These are phyloP conservation scores for Arachnomyces sp. DNA, from an alignment of 2,329 filamentous ascomycete species.

Conservation along the genomic window DNA sequence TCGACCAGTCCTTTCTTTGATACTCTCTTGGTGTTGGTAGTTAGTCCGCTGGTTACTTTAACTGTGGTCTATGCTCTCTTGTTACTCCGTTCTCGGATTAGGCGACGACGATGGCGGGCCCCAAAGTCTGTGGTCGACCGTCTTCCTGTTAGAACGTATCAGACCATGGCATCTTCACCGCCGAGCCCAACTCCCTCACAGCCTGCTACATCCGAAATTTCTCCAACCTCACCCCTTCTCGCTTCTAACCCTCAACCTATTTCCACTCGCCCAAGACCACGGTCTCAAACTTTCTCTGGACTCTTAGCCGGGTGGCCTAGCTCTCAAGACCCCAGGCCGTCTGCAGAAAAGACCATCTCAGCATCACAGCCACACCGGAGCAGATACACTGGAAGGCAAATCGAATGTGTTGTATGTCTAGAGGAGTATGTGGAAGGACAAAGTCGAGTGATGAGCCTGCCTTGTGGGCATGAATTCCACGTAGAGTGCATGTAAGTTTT, in stretches of 20 bases:
- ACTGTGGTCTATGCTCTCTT: constrained; percentile 88
- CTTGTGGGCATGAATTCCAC: constrained; percentile 97
- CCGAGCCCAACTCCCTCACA: constrained; percentile 50
- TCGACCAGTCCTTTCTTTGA: constrained; percentile 92
- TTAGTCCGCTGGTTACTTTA: constrained; percentile 85
- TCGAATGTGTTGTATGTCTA: constrained; percentile 92
- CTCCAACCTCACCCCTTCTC: constrained; percentile 72
- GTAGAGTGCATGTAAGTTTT: constrained; percentile 90
- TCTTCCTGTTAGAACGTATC: constrained; percentile 91
- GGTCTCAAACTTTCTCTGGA: constrained; percentile 31
- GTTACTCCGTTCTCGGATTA: constrained; percentile 78
- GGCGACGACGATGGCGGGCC: constrained; percentile 86
- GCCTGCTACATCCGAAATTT: constrained; percentile 55
- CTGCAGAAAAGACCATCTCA: constrained; percentile 40
- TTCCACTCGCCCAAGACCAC: constrained; percentile 26
- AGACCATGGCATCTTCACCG: constrained; percentile 64
- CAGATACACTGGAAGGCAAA: constrained; percentile 57
- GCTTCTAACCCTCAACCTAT: constrained; percentile 42
- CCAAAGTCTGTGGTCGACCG: constrained; percentile 93
- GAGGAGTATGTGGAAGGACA: constrained; percentile 95
- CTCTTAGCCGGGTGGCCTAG: constrained; percentile 20
- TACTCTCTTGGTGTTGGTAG: constrained; percentile 89
- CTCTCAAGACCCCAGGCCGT: constrained; percentile 5
- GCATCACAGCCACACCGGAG: constrained; percentile 40
- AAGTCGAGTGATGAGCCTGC: constrained; percentile 91